These are phyloP conservation scores for Clarireedia monteithiana DNA, from an alignment of 2,329 filamentous ascomycete species.

Conservation along the genomic window DNA sequence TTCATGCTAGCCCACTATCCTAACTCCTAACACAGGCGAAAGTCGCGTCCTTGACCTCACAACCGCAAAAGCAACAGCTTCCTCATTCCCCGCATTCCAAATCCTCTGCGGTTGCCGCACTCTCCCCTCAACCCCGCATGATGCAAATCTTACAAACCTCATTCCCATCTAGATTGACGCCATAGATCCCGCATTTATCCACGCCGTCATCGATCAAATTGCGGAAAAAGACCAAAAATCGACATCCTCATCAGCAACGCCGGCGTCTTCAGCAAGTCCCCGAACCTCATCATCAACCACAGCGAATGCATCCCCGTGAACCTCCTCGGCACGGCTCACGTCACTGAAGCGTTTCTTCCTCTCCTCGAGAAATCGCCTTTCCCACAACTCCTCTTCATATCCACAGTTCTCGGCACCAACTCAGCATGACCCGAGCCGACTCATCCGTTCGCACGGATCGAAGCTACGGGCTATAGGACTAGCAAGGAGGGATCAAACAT, in stretches of 20 bases:
- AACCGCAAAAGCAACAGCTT: not conserved
- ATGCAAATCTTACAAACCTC: not conserved
- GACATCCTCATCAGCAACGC: conserved; percentile 21
- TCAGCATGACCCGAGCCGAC: conserved; percentile 7
- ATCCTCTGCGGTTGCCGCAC: not conserved
- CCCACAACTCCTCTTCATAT: conserved; percentile 25
- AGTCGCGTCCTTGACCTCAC: not conserved
- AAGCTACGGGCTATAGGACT: conserved; percentile 17
- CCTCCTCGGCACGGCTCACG: conserved; percentile 22
- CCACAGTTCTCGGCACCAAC: conserved; percentile 18
- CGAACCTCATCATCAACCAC: conserved; percentile 10
- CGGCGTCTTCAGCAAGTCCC: conserved; percentile 3
- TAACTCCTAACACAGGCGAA: not conserved
- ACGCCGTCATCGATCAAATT: conserved; percentile 5
- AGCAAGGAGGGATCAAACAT: conserved; percentile 28
- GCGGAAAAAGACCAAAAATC: conserved; percentile 7
- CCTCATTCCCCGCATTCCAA: not conserved
- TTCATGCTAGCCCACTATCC: not conserved
- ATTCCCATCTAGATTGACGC: conserved; percentile 10
- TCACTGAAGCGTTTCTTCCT: conserved; percentile 29
- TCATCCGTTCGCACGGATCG: conserved; percentile 9
- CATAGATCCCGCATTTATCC: conserved; percentile 12
- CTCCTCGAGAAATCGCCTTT: conserved; percentile 27
- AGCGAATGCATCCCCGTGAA: conserved; percentile 23
- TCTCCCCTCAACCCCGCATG: not conserved